phyloP scores from a whole-genome alignment of 2,329 filamentous ascomycete species.

The Xylariaceae sp. region DNA sequence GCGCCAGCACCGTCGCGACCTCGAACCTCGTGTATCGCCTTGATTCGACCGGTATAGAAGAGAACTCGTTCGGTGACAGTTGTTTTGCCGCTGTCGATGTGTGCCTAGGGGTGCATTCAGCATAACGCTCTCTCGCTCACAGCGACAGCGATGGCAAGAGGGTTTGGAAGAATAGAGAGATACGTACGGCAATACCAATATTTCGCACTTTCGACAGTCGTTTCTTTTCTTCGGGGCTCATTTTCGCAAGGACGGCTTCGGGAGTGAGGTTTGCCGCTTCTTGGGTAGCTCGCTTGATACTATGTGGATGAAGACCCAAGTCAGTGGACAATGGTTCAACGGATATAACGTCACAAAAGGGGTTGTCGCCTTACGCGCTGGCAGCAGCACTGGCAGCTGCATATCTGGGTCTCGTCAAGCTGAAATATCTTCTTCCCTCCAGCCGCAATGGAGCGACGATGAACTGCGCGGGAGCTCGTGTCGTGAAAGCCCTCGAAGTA shows the following conservation, averaged over 20 bases:
- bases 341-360: background rate
- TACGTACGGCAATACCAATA: constrained; percentile 90
- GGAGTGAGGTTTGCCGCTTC: constrained; percentile 61
- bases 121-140: constrained; percentile 2
- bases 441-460: constrained; percentile 43
- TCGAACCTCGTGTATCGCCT: constrained; percentile 94
- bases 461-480: constrained; percentile 42
- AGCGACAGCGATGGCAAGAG: background rate
- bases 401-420: constrained; percentile 44
- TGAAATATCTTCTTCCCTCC: constrained; percentile 49
- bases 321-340: constrained; percentile 9
- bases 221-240: constrained; percentile 78
- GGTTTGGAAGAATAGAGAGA: constrained; percentile 7
- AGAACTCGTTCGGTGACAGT: constrained; percentile 95
- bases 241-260: constrained; percentile 75
- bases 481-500: constrained; percentile 38
- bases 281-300: constrained; percentile 58
- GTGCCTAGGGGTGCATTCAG: constrained; percentile 64
- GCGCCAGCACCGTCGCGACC: constrained; percentile 94
- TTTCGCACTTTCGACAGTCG: constrained; percentile 86
- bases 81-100: constrained; percentile 98
- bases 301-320: constrained; percentile 30
- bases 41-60: constrained; percentile 97
- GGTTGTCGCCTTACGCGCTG: constrained; percentile 45
- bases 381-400: constrained; percentile 44